Conservation (phyloP, 139 green algal species). For the Chlamydomonas schloesseri region DNA sequence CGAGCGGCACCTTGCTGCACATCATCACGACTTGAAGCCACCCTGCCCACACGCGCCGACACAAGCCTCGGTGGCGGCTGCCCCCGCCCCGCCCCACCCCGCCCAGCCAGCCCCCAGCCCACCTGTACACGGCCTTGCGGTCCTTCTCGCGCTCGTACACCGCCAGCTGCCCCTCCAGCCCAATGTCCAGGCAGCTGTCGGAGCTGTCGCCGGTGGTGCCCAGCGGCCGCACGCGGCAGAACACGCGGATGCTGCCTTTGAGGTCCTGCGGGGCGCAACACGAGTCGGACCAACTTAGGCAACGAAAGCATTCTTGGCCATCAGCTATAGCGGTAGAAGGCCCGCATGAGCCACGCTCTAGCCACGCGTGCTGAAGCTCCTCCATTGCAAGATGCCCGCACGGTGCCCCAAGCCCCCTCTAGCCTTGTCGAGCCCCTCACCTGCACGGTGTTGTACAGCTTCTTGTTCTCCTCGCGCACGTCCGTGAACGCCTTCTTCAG, state of each 20-base stretch:
- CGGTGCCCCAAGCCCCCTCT: too few species aligned
- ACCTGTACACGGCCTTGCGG: not conserved
- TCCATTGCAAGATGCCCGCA: too few species aligned
- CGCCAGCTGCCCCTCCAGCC: constrained; percentile 10
- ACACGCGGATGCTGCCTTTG: constrained; percentile 90
- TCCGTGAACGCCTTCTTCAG: constrained; percentile 52
- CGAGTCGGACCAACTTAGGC: too few species aligned
- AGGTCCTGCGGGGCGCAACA: constrained; percentile 70
- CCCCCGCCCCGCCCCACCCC: too few species aligned
- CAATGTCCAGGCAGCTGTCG: constrained; percentile 51
- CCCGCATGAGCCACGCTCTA: too few species aligned
- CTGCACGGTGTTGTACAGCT: constrained; percentile 91
- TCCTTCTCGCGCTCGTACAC: constrained; percentile 61
- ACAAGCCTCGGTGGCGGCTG: too few species aligned
- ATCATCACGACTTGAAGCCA: too few species aligned
- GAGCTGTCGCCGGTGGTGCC: constrained; percentile 78
- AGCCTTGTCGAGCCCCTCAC: not conserved
- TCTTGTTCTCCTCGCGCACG: constrained; percentile 80
- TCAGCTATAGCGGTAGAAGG: too few species aligned
- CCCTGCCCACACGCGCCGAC: too few species aligned
- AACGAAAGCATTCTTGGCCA: too few species aligned
- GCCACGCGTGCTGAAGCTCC: too few species aligned
- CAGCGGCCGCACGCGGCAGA: constrained; percentile 82
- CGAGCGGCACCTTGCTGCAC: constrained; percentile 12
- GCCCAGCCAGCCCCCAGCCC: too few species aligned